Conservation (phyloP, 495 filamentous ascomycete species). For the Xylaria scruposa region DNA sequence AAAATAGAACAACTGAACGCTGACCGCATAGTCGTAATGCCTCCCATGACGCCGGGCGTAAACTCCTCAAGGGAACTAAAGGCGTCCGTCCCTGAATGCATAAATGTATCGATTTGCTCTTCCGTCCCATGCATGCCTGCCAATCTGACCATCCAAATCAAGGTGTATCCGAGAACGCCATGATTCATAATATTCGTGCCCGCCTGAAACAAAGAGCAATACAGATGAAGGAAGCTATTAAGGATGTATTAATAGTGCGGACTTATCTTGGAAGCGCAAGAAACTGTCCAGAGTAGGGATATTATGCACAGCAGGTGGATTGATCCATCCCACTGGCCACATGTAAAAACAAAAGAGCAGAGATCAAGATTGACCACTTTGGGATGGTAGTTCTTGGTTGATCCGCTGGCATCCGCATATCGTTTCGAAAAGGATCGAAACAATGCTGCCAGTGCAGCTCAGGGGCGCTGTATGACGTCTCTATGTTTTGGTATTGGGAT, state of each 20-base stretch:
- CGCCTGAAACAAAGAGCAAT: not conserved
- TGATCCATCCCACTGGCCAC: not conserved
- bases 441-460: not conserved
- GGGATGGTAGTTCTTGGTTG: not conserved
- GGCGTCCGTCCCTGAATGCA: constrained; percentile 11
- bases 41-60: not conserved
- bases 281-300: not conserved
- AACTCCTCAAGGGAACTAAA: constrained; percentile 15
- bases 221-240: not conserved
- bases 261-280: not conserved
- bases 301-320: not conserved
- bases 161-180: constrained; percentile 13
- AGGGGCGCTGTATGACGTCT: not conserved
- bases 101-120: constrained; percentile 13
- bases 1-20: not conserved
- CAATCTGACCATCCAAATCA: not conserved
- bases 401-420: not conserved
- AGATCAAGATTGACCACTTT: not conserved
- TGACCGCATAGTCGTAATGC: not conserved
- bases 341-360: not conserved
- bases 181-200: constrained; percentile 1
- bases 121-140: constrained; percentile 12
- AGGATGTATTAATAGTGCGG: not conserved
- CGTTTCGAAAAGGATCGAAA: not conserved
- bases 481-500: not conserved